Conservation (phyloP, 768 basidiomycete species). For the Hydnum rufescens region DNA sequence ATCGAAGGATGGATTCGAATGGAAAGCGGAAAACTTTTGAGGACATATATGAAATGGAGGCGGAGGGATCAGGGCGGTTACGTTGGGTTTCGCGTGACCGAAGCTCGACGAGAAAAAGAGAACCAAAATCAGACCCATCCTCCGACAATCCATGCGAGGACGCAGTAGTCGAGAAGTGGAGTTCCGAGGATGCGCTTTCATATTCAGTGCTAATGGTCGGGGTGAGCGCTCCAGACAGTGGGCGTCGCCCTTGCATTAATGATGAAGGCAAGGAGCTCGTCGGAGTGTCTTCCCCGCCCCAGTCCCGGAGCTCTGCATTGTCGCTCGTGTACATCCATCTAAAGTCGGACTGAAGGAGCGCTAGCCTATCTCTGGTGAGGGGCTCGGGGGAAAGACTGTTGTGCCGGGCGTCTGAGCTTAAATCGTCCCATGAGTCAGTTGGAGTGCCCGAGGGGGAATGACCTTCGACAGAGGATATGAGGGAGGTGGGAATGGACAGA, state of each 20-base stretch:
- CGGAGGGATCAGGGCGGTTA: background rate
- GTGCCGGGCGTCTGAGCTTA: background rate
- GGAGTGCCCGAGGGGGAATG: background rate
- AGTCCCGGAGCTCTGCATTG: background rate
- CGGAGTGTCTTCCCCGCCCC: background rate
- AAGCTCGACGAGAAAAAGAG: background rate
- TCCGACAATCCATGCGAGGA: background rate
- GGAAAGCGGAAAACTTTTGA: background rate
- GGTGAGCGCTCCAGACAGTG: background rate
- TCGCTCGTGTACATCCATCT: background rate
- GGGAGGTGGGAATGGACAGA: background rate
- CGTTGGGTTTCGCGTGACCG: background rate
- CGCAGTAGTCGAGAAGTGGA: background rate
- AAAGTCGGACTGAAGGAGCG: background rate
- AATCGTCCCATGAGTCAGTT: background rate
- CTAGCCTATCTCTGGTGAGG: background rate
- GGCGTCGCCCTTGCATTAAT: background rate
- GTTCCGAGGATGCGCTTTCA: background rate
- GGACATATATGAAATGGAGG: background rate
- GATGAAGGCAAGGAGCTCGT: background rate
- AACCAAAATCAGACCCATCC: background rate
- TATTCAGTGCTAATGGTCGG: background rate
- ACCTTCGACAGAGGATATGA: background rate
- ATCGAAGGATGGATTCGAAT: slow-evolving; percentile 1
- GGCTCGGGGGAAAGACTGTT: background rate